Conservation (phyloP, 2,329 filamentous ascomycete species). For the Neocatenulostroma microsporum region DNA sequence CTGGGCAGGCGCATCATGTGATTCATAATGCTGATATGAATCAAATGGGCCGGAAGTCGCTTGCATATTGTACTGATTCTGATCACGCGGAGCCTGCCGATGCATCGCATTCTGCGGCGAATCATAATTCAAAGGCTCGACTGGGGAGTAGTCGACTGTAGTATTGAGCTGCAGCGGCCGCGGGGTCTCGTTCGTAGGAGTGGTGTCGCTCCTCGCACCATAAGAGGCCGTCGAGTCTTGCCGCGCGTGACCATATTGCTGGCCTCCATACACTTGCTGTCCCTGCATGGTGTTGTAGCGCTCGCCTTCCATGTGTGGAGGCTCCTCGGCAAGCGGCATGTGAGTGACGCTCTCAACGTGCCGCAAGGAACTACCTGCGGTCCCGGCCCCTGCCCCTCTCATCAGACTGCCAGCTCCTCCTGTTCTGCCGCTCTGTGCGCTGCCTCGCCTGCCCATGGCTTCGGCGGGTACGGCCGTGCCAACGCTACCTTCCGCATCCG, state of each 20-base stretch:
- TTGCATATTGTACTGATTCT: conserved; percentile 5
- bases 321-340: conserved; percentile 23
- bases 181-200: conserved; percentile 35
- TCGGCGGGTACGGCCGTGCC: conserved; percentile 31
- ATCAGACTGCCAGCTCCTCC: conserved; percentile 18
- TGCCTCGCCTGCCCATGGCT: conserved; percentile 19
- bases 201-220: conserved; percentile 22
- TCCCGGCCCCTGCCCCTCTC: conserved; percentile 10
- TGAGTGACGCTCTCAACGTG: conserved; percentile 32
- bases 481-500: conserved; percentile 52
- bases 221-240: conserved; percentile 8
- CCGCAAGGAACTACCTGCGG: conserved; percentile 31
- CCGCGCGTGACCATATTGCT: conserved; percentile 3
- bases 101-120: conserved; percentile 9
- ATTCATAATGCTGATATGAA: conserved; percentile 6
- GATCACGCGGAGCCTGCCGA: background rate
- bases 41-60: conserved; percentile 5
- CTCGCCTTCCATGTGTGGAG: conserved; percentile 7
- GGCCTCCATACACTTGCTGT: conserved; percentile 3
- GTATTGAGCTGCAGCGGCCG: conserved; percentile 24
- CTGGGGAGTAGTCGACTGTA: conserved; percentile 34
- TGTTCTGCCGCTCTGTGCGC: conserved; percentile 22
- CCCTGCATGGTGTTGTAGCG: conserved; percentile 10
- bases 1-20: conserved; percentile 8
- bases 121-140: conserved; percentile 27